Base-by-base conservation (phyloP, 768 basidiomycete species). In the Harrya chromipes region DNA sequence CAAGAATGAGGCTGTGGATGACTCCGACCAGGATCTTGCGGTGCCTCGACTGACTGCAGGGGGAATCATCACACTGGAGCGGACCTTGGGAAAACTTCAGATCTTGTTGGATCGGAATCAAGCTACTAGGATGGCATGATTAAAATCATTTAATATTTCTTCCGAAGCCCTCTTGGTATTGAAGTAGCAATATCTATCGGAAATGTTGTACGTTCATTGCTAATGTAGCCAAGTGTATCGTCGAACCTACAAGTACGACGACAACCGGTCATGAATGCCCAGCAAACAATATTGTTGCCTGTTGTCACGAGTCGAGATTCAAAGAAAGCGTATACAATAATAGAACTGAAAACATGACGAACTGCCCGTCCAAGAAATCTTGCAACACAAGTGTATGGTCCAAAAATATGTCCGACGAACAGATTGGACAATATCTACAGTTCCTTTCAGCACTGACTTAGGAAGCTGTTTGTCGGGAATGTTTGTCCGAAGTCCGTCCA, bases 41-140 rank as follows among this genome's bases (percentile, higher is more conserved):
- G 81, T 94, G 11, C 85, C 88, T n/a, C 76, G 84, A 52, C 66
- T 92, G 58, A 87, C 85, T 1, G 69, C 79, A n/a, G 90, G 91
- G 39, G 86, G 89, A 2, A 84, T 87, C 49, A 82, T 94, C 57
- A 79, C 82, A 12, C 71, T 94, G 31, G 82, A 86, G 67, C 80
- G 89, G 72, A 90, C 83, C 53, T 71, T 93, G 63, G 69, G 61
- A 43, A 90, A 81, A 68, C 69, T 94, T 52, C 80, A 85, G 54
- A 65, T 53, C 34, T 64, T 85, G 17, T 61, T 58, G 40, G 60
- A 68, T 21, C 55, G 27, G 33, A 54, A 52, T 43, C 56, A 56
- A 34, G 41, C 26, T 21, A 41, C 36, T 13, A 27, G 50, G 45
- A 43, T 50, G 59, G 49, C 47, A 53, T 57, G 48, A 60, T 46